Evolutionary conservation across 2,329 filamentous ascomycete species (phyloP), one percentile per base, ranked within the genome.

Genomic region (Penicillium nordicum): DNA sequence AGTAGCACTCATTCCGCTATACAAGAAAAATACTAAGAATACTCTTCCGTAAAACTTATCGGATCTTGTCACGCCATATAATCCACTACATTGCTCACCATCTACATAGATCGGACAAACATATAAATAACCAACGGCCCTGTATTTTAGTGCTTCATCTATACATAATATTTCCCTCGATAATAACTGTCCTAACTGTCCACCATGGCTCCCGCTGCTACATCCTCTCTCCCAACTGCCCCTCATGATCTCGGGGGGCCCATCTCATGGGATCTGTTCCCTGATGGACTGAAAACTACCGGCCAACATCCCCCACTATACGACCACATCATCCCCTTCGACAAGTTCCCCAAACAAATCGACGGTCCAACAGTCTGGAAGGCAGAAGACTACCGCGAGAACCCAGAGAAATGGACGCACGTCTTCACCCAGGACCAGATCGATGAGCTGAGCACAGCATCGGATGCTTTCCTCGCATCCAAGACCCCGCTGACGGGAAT

Each of bases 291-390:
- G 65, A 86, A 84, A 67, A 88, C 86, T 21, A 83, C 87, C 0
- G 89, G 89, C 38, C 89, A 93, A 70, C 87, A 89, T 63, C 79
- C 83, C 25, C 89, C 90, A 1, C 72, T 89, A 34, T 87, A 87
- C 68, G 79, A 85, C 32, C 75, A 80, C 9, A 73, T 93, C n/a
- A 78, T 76, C 47, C 83, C 88, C 0, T 93, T 90, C 71, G 78
- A 82, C 0, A 80, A 82, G 16, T 93, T 92, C 67, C 89, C 89
- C 42, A 83, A 83, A 57, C 75, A 87, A 58, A 90, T 92, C 69
- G 80, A 80, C 0, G 89, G 89, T 11, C 83, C 83, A 0, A 92
- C 88, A 0, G 84, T 89, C 30, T 94, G 90, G 90, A 79, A 82
- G 52, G 80, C 82, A 5, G 81, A 84, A 30, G 86, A 89, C 32